Conservation (phyloP, 352 stramenopile species). For the Pythium phragmiticola region DNA sequence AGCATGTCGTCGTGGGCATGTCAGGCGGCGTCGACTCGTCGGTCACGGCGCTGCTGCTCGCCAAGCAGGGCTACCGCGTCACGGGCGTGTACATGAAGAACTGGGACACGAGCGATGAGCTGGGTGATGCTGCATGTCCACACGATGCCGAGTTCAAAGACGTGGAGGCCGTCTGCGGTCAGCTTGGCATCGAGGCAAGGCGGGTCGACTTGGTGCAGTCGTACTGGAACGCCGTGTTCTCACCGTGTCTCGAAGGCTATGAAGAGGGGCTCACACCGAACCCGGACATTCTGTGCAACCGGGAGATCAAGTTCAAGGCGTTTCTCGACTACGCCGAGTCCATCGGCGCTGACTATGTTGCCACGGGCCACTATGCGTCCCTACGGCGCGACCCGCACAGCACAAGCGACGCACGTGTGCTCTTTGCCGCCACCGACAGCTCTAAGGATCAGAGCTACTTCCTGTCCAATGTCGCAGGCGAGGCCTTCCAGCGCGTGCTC, state of each 20-base stretch:
- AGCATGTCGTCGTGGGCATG: constrained; percentile 95
- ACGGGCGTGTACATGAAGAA: constrained; percentile 99
- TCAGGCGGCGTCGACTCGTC: constrained; percentile 98
- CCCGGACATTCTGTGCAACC: constrained; percentile 96
- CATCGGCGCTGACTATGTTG: constrained; percentile 89
- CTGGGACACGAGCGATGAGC: constrained; percentile 95
- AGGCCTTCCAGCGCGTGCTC: constrained; percentile 80
- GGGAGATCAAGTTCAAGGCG: constrained; percentile 98
- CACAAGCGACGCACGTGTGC: constrained; percentile 34
- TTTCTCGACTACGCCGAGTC: constrained; percentile 92
- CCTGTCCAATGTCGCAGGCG: constrained; percentile 83
- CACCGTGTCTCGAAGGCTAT: constrained; percentile 93
- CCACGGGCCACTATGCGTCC: constrained; percentile 96
- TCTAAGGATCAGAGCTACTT: constrained; percentile 98
- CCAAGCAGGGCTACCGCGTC: constrained; percentile 89
- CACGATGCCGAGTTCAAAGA: constrained; percentile 92
- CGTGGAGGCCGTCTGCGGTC: constrained; percentile 89
- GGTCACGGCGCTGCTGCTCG: constrained; percentile 92
- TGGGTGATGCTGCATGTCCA: constrained; percentile 77
- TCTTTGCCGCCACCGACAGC: constrained; percentile 84
- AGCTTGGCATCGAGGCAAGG: constrained; percentile 90
- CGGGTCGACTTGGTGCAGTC: constrained; percentile 91
- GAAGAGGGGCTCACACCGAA: constrained; percentile 89
- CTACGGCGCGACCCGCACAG: constrained; percentile 41
- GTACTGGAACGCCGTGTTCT: constrained; percentile 98